phyloP scores from a whole-genome alignment of 2,329 filamentous ascomycete genomes.

The Furcasterigmium sp. region DNA sequence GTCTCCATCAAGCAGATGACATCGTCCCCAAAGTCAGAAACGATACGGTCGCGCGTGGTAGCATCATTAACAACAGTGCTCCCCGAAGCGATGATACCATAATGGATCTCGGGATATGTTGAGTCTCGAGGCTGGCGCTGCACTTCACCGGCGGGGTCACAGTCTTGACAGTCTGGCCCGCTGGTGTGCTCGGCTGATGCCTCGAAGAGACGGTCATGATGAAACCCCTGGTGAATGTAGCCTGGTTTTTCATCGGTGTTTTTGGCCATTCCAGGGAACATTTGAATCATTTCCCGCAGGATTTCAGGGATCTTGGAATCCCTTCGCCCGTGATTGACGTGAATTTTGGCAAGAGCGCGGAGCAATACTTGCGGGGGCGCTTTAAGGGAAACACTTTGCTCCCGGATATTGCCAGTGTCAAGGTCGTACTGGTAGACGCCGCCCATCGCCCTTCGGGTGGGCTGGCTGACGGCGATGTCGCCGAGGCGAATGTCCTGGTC shows the following conservation, averaged over 20 bases:
- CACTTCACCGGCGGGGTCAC: slow-evolving; percentile 2
- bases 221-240: no score
- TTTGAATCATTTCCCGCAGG: no score
- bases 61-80: slow-evolving; percentile 11
- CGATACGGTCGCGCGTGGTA: slow-evolving; percentile 19
- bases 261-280: no score
- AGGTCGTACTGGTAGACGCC: slow-evolving; percentile 10
- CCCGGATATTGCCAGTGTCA: no score
- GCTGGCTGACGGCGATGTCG: slow-evolving; percentile 9
- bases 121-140: not conserved
- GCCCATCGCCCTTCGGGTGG: not conserved
- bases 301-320: no score
- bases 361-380: no score
- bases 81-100: not conserved
- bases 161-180: not conserved
- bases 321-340: no score
- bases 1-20: slow-evolving; percentile 24
- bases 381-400: slow-evolving; percentile 2
- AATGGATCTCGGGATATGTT: not conserved
- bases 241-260: no score
- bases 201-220: no score
- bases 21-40: slow-evolving; percentile 5
- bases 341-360: no score
- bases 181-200: not conserved
- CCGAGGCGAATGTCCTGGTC: slow-evolving; percentile 7